These are phyloP conservation scores for Diutina mesorugosa DNA, from an alignment of 1,139 yeast genomes.

Conservation along the genomic window DNA sequence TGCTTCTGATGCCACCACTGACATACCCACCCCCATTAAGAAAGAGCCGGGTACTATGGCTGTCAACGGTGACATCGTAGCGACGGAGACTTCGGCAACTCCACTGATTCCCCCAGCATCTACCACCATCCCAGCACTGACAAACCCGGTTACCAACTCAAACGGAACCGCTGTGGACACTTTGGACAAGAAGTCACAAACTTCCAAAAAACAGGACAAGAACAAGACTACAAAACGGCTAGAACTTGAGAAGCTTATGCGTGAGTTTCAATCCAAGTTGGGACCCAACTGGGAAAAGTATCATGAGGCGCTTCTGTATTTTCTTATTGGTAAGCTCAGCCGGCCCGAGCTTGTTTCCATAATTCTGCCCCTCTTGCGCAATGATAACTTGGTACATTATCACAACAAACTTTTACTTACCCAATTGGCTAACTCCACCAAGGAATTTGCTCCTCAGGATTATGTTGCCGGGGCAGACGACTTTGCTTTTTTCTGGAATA, in stretches of 20 bases:
- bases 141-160: not conserved
- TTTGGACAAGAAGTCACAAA: constrained; percentile 13
- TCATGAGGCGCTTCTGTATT: constrained; percentile 65
- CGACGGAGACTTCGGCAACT: not conserved
- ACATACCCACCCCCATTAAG: not conserved
- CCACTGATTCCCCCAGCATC: not conserved
- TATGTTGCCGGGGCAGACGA: constrained; percentile 13
- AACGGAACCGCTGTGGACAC: not conserved
- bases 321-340: constrained; percentile 69
- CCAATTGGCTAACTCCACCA: constrained; percentile 71
- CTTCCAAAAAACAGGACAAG: constrained; percentile 21
- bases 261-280: constrained; percentile 56
- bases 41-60: not conserved
- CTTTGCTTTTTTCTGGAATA: constrained; percentile 47
- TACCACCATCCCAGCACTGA: not conserved
- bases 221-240: constrained; percentile 26
- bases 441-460: constrained; percentile 21
- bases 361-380: constrained; percentile 38
- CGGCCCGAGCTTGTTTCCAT: constrained; percentile 56
- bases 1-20: not conserved
- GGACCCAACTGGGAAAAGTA: constrained; percentile 82
- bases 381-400: constrained; percentile 30
- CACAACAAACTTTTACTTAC: constrained; percentile 78
- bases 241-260: constrained; percentile 62
- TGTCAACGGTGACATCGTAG: not conserved